phyloP scores from a whole-genome alignment of 2,329 filamentous ascomycete species.

The Pseudogymnoascus sp. region DNA sequence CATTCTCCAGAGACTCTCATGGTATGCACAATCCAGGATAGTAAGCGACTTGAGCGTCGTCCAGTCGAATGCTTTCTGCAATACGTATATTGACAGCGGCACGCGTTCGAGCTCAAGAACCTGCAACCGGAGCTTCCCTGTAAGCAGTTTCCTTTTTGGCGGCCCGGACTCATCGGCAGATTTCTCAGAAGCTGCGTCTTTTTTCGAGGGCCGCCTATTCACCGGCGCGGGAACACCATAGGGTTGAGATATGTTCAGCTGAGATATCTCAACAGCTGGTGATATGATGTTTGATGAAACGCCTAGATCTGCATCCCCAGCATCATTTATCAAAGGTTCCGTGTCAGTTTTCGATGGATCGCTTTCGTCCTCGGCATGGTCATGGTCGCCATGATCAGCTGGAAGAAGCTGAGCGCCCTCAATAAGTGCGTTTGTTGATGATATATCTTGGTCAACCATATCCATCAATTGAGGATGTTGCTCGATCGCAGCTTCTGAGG shows the following conservation, averaged over 20 bases:
- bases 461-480: neutral
- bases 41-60: constrained; percentile 61
- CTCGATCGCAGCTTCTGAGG: neutral
- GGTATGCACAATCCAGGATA: constrained; percentile 61
- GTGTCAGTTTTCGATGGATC: neutral
- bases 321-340: neutral
- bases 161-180: neutral
- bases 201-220: neutral
- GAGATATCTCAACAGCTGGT: neutral
- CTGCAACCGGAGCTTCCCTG: constrained; percentile 57
- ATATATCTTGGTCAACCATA: neutral
- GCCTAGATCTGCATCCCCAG: neutral
- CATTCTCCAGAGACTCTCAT: constrained; percentile 67
- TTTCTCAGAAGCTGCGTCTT: neutral
- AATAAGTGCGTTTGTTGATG: neutral
- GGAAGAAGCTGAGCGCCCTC: neutral
- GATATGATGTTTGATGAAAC: constrained; percentile 5
- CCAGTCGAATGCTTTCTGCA: constrained; percentile 67
- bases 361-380: neutral
- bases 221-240: neutral
- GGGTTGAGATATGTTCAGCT: neutral
- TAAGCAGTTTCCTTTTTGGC: constrained; percentile 33
- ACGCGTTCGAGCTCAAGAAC: constrained; percentile 68
- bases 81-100: constrained; percentile 61
- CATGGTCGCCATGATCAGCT: neutral